Evolutionary conservation across 2,329 filamentous ascomycete species (phyloP), one percentile per base, ranked within the genome.

Genomic region (Geosmithia morbida): DNA sequence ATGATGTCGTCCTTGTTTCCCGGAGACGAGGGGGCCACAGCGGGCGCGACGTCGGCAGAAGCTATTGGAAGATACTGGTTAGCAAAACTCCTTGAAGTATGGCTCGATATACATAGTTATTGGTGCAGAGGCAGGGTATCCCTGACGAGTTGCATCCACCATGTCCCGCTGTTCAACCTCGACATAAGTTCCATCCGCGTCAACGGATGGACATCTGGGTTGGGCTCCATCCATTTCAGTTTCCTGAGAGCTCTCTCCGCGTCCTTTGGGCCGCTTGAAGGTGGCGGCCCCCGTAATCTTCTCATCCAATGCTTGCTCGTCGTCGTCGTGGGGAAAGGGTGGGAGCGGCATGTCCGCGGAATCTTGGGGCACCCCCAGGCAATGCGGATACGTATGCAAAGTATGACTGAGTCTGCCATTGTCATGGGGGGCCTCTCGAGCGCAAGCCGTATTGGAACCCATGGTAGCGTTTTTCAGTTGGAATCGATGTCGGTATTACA

Each of bases 21-120:
- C 46, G 66, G 63, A 53, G 67, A 63, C 43, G 63, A 61, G 51
- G 69, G 64, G 50, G 65, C 66, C 59, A 65, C 60, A 49, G 65
- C 59, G 51, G 69, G 65, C 55, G 64, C 57, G 55, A 66, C 62
- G 60, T 65, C 63, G 58, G 62, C 67, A 50, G 69, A 66, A 62
- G 66, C 69, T 77, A 57, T 51, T 50, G 41, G 53, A 44, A 45
- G 50, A 51, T 11, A 55, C 43, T n/a, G 5, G 62, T 73, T 59
- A 73, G 69, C 55, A 54, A 37, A 11, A 3, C 33, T 5, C 3
- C 33, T 37, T 37, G 6, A 37, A 37, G 13, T 37, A 13, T 37
- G 14, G 3, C 13, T 37, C 11, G 13, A 13, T 37, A 7, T 3
- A 13, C 6, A 3, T 3, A 13, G 33, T 37, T 13, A 37, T 5